A percentile compares a stretch with the other conserved stretches of the same genome.
phyloP scores from a whole-genome alignment of 176 grass and related monocot genomes.

The Avena sativa region DNA sequence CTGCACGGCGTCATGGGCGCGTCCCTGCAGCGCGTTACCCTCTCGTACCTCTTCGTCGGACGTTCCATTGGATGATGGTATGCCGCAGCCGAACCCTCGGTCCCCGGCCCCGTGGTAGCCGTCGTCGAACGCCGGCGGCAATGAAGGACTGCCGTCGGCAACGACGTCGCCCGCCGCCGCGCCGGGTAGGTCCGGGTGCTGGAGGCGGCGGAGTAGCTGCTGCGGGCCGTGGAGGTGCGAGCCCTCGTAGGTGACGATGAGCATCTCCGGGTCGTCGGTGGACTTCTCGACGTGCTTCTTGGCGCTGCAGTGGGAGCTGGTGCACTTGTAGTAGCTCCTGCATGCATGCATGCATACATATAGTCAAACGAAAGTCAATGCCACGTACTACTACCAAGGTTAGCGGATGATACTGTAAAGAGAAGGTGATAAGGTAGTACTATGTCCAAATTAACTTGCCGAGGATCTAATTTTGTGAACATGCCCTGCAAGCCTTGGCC shows the following conservation, averaged over 20 bases:
- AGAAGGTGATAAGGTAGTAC: too few species aligned
- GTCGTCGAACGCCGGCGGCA: background rate
- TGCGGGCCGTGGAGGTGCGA: slow-evolving; percentile 54
- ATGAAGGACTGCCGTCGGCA: background rate
- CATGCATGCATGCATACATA: background rate
- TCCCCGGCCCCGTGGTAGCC: background rate
- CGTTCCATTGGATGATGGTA: background rate
- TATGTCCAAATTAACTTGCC: too few species aligned
- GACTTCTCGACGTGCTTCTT: slow-evolving; percentile 83
- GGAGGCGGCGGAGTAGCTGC: slow-evolving; percentile 28
- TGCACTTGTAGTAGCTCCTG: slow-evolving; percentile 81
- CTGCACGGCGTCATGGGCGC: background rate
- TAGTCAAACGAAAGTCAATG: background rate
- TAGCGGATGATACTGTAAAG: too few species aligned
- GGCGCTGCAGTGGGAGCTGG: slow-evolving; percentile 54
- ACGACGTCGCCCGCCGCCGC: background rate
- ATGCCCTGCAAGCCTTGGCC: too few species aligned
- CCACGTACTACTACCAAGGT: background rate
- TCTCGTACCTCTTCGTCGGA: background rate
- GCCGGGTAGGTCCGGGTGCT: slow-evolving; percentile 6
- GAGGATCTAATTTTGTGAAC: too few species aligned
- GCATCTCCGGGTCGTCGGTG: slow-evolving; percentile 53
- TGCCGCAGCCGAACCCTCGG: background rate
- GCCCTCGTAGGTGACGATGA: slow-evolving; percentile 71
- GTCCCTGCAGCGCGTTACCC: background rate